These are phyloP conservation scores for Vachellia collinsii DNA, from an alignment of 306 rosid species.

Conservation along the genomic window DNA sequence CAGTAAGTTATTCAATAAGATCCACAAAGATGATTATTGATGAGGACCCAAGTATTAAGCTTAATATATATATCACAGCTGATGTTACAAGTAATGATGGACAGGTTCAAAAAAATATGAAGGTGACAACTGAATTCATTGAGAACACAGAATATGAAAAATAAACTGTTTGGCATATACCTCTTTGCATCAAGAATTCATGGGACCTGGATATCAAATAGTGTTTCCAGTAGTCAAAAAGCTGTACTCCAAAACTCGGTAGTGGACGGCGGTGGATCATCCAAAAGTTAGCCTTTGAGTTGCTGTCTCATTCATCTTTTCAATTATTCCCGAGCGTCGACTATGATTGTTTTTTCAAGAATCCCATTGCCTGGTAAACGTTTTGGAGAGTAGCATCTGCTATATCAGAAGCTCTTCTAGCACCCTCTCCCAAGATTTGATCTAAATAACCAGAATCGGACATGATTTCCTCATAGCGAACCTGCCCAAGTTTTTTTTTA, in stretches of 20 bases:
- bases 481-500: slow-evolving; percentile 50
- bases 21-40: neutral
- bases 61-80: neutral
- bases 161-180: slow-evolving; percentile 27
- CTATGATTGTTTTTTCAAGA: slow-evolving; percentile 60
- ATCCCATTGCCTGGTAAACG: slow-evolving; percentile 95
- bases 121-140: slow-evolving; percentile 23
- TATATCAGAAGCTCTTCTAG: slow-evolving; percentile 73
- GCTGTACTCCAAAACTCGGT: slow-evolving; percentile 44
- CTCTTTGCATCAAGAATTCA: slow-evolving; percentile 34
- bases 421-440: slow-evolving; percentile 81
- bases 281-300: slow-evolving; percentile 50
- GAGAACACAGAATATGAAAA: neutral
- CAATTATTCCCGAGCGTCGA: slow-evolving; percentile 37
- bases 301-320: slow-evolving; percentile 41
- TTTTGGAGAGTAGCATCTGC: slow-evolving; percentile 76
- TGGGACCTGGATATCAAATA: slow-evolving; percentile 38
- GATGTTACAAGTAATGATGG: slow-evolving; percentile 35
- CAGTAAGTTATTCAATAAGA: neutral
- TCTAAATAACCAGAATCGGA: slow-evolving; percentile 86
- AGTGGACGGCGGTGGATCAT: slow-evolving; percentile 41
- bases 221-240: slow-evolving; percentile 43
- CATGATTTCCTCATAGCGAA: slow-evolving; percentile 79
- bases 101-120: slow-evolving; percentile 22
- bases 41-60: slow-evolving; percentile 13